phyloP scores from a whole-genome alignment of 176 grass and related monocot species.

The Zoysia pacifica region DNA sequence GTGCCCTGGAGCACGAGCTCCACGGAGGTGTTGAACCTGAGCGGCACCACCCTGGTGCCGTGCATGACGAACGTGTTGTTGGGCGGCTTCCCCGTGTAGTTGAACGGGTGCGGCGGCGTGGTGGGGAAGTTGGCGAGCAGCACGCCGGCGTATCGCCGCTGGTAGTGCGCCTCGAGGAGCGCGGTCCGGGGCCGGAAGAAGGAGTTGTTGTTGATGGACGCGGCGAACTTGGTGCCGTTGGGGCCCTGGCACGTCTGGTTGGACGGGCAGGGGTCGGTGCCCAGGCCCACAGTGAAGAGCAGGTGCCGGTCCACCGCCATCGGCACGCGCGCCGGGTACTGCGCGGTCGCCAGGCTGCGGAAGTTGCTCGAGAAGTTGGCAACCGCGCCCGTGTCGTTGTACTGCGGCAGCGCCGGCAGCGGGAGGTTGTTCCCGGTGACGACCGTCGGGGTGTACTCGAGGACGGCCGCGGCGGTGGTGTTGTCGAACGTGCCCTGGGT shows the following conservation, averaged over 20 bases:
- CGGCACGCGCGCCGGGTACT: slow-evolving; percentile 54
- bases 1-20: slow-evolving; percentile 84
- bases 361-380: slow-evolving; percentile 51
- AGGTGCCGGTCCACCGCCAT: slow-evolving; percentile 46
- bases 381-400: slow-evolving; percentile 62
- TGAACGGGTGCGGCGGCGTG: slow-evolving; percentile 54
- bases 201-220: slow-evolving; percentile 77
- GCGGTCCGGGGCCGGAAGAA: slow-evolving; percentile 45
- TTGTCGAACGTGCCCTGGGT: slow-evolving; percentile 67
- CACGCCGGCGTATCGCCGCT: slow-evolving; percentile 50
- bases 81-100: slow-evolving; percentile 64
- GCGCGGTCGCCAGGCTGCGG: slow-evolving; percentile 41
- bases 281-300: slow-evolving; percentile 74
- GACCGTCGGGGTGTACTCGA: slow-evolving; percentile 48
- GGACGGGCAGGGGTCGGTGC: slow-evolving; percentile 60
- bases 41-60: slow-evolving; percentile 49
- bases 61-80: slow-evolving; percentile 58
- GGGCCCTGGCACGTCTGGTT: slow-evolving; percentile 76
- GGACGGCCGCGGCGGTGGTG: slow-evolving; percentile 59
- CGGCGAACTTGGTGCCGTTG: slow-evolving; percentile 70
- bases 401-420: slow-evolving; percentile 42
- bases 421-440: neutral
- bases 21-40: slow-evolving; percentile 55
- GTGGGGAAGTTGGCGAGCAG: slow-evolving; percentile 59
- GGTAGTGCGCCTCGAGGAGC: slow-evolving; percentile 70